Percentiles rank a stretch among this genome's conserved stretches.
phyloP scores from a whole-genome alignment of 495 filamentous ascomycete genomes.

The Bombardia bombarda region DNA sequence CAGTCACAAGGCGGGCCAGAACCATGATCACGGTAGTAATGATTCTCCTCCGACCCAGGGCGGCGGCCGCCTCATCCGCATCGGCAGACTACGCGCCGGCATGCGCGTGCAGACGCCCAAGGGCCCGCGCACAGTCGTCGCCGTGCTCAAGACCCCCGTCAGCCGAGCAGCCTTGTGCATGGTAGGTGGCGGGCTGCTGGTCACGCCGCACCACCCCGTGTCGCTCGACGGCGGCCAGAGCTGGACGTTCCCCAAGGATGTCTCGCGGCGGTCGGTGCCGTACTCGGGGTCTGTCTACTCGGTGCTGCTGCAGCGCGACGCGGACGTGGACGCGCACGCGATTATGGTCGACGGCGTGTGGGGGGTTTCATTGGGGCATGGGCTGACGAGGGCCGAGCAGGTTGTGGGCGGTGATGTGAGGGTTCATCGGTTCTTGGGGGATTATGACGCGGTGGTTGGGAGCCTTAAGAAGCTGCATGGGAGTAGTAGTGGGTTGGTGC shows the following conservation, averaged over 20 bases:
- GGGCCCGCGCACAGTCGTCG: conserved; percentile 24
- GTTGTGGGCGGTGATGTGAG: conserved; percentile 19
- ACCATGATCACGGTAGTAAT: no score
- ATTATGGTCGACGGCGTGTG: conserved; percentile 30
- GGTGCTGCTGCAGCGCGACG: conserved; percentile 30
- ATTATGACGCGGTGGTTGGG: conserved; percentile 23
- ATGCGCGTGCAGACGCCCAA: conserved; percentile 29
- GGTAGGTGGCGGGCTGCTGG: conserved; percentile 11
- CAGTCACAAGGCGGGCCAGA: conserved; percentile 6
- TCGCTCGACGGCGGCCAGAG: not conserved
- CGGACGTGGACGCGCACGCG: conserved; percentile 29
- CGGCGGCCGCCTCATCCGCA: conserved; percentile 1
- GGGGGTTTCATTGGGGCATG: conserved; percentile 40
- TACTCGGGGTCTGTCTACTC: conserved; percentile 37
- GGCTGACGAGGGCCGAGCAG: conserved; percentile 11
- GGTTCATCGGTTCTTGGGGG: conserved; percentile 35
- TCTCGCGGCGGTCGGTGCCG: conserved; percentile 11
- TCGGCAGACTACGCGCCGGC: conserved; percentile 22
- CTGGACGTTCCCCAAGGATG: conserved; percentile 30
- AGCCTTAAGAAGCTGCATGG: conserved; percentile 18
- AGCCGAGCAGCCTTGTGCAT: conserved; percentile 10
- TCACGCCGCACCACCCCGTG: conserved; percentile 40
- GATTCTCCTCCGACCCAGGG: not conserved
- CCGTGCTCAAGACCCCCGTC: conserved; percentile 30
- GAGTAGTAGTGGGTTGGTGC: conserved; percentile 23